A percentile compares a stretch with the other conserved stretches of the same genome.
Conservation (phyloP, 768 basidiomycete genomes). For the Amanita thiersii region DNA sequence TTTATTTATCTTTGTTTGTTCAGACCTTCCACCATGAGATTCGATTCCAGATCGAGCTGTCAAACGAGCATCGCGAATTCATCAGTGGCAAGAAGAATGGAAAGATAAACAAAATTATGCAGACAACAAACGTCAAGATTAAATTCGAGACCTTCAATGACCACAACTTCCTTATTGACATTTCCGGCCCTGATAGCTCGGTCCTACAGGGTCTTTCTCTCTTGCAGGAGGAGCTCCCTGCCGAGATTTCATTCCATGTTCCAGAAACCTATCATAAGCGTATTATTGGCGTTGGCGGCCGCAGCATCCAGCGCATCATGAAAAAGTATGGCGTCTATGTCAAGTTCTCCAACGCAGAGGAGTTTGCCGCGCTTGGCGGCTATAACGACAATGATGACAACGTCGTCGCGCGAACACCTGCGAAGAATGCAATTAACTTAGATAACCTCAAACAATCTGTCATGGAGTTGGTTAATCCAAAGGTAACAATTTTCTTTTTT, state of each 20-base stretch:
- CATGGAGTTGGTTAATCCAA: constrained; percentile 96
- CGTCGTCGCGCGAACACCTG: constrained; percentile 95
- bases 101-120: constrained; percentile 99
- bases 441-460: constrained; percentile 93
- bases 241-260: constrained; percentile 97
- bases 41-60: constrained; percentile 94
- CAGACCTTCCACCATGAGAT: constrained; percentile 96
- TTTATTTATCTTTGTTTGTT: constrained; percentile 6
- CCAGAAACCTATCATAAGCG: constrained; percentile 98
- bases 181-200: constrained; percentile 76
- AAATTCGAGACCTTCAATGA: constrained; percentile 99
- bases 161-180: constrained; percentile 90
- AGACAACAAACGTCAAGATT: constrained; percentile 93
- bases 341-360: constrained; percentile 97
- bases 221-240: constrained; percentile 95
- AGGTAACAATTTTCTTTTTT: constrained; percentile 50
- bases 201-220: constrained; percentile 83
- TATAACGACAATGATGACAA: constrained; percentile 98
- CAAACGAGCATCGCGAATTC: constrained; percentile 97
- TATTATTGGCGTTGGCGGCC: constrained; percentile 96
- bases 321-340: constrained; percentile 99
- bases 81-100: constrained; percentile 99
- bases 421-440: constrained; percentile 93
- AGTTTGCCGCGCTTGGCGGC: constrained; percentile 90
- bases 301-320: constrained; percentile 99